Evolutionary conservation across 2,329 filamentous ascomycete genomes (phyloP).

Genomic region (Ophiostoma sp.): DNA sequence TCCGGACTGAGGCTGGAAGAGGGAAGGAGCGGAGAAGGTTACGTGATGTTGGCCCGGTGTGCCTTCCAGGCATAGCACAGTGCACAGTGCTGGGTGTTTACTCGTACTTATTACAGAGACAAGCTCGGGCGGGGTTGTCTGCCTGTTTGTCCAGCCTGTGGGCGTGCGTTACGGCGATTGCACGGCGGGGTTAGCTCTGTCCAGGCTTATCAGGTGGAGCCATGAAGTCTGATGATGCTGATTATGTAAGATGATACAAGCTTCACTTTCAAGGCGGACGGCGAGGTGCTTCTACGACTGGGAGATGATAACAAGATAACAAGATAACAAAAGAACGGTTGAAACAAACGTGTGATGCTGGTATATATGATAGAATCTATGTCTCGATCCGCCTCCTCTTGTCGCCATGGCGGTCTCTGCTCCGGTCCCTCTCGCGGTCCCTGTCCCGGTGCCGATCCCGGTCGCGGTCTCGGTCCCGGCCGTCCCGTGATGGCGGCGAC

Average conservation of each 20-base stretch:
- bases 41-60: neutral
- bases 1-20: neutral
- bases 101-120: neutral
- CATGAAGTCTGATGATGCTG: neutral
- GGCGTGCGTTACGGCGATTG: conserved; percentile 4
- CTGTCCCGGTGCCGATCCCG: conserved; percentile 44
- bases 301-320: neutral
- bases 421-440: conserved; percentile 3
- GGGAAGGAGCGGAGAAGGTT: conserved; percentile 9
- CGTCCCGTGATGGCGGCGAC: conserved; percentile 49
- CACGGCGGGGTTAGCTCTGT: conserved; percentile 10
- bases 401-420: conserved; percentile 40
- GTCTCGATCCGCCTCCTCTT: conserved; percentile 55
- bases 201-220: neutral
- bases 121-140: conserved; percentile 13
- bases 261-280: too few relatives aligned
- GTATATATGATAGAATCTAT: conserved; percentile 2
- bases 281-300: too few relatives aligned
- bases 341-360: neutral
- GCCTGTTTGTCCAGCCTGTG: conserved; percentile 3
- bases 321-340: neutral
- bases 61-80: neutral
- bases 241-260: neutral
- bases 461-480: conserved; percentile 35
- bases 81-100: conserved; percentile 5